phyloP scores from a whole-genome alignment of 2,329 filamentous ascomycete genomes.

The Calonectria pseudoreteaudii region DNA sequence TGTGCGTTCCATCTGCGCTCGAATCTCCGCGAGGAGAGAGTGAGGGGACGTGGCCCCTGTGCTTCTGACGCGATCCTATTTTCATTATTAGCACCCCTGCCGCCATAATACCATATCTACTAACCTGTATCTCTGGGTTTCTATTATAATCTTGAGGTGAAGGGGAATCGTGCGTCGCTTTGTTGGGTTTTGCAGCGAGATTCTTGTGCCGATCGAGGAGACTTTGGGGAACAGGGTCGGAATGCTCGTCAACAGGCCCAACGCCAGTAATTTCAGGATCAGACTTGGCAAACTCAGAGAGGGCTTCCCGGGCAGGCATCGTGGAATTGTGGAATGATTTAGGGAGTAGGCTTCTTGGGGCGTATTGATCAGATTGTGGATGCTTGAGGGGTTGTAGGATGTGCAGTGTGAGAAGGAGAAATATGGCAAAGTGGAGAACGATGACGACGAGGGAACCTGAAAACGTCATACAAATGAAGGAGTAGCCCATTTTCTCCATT shows the following conservation, averaged over 20 bases:
- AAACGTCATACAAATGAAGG: background rate
- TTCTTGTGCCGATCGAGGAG: constrained; percentile 42
- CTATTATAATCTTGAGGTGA: constrained; percentile 2
- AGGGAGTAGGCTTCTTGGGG: background rate
- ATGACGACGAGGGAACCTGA: background rate
- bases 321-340: background rate
- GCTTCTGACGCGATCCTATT: constrained; percentile 39
- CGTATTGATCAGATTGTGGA: background rate
- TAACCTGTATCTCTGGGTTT: constrained; percentile 29
- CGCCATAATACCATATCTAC: accelerated
- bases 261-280: constrained; percentile 29
- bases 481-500: background rate
- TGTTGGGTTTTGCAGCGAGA: constrained; percentile 34
- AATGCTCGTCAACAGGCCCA: constrained; percentile 35
- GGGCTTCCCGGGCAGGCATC: constrained; percentile 40
- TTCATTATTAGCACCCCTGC: background rate
- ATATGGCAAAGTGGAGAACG: background rate
- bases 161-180: constrained; percentile 1
- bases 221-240: constrained; percentile 31
- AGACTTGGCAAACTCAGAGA: constrained; percentile 31
- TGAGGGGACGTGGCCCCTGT: constrained; percentile 40
- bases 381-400: background rate
- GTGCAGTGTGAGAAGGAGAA: background rate
- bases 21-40: constrained; percentile 42
- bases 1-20: constrained; percentile 30